Conservation (phyloP, 2,329 filamentous ascomycete species). For the Zymoseptoria brevis region DNA sequence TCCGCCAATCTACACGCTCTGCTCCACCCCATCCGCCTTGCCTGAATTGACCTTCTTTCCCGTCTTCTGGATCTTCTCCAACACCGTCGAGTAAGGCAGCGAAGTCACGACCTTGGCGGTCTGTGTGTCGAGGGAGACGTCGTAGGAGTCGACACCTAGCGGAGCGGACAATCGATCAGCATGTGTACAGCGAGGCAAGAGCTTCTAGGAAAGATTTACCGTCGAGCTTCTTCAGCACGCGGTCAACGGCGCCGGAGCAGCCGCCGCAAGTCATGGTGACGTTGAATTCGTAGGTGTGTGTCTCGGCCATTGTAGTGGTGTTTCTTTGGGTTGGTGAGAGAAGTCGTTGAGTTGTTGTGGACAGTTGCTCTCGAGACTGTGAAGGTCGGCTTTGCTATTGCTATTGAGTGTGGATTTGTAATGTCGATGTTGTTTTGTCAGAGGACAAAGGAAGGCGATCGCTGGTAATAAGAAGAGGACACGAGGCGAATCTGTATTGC, state of each 20-base stretch:
- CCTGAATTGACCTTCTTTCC: conserved; percentile 82
- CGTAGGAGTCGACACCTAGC: conserved; percentile 77
- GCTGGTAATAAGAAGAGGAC: background rate
- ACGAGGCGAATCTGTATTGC: background rate
- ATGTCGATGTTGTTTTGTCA: background rate
- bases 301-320: conserved; percentile 58
- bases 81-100: conserved; percentile 70
- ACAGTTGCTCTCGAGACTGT: background rate
- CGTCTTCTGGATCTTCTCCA: conserved; percentile 87
- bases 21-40: conserved; percentile 57
- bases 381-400: background rate
- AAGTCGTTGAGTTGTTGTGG: too few relatives aligned
- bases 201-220: too few relatives aligned
- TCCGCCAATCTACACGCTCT: conserved; percentile 5
- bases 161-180: too few relatives aligned
- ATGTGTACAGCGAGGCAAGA: too few relatives aligned
- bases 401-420: background rate
- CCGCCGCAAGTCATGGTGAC: conserved; percentile 91
- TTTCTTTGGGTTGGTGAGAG: too few relatives aligned
- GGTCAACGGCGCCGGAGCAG: conserved; percentile 89
- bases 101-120: conserved; percentile 67
- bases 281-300: conserved; percentile 89
- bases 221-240: conserved; percentile 70
- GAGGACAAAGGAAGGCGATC: background rate
- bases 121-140: conserved; percentile 80